Percentiles rank a stretch among this genome's conserved stretches.
Evolutionary conservation across 768 basidiomycete genomes (phyloP).

Genomic region (Clitopilus hobsonii): DNA sequence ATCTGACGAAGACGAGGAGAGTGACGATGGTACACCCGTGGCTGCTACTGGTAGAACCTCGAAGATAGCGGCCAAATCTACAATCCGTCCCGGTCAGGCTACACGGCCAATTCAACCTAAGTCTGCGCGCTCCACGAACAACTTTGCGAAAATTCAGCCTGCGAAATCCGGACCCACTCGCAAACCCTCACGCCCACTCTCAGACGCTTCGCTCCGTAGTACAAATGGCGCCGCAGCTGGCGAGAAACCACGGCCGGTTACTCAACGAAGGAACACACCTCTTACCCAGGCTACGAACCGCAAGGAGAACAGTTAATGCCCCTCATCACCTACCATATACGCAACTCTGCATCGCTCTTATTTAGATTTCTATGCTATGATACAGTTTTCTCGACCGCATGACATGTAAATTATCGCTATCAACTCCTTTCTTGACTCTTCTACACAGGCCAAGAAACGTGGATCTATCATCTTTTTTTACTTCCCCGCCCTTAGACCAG

Average conservation of each 20-base stretch:
- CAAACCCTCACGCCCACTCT: conserved; percentile 1
- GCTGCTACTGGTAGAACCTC: conserved; percentile 29
- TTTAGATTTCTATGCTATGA: neutral
- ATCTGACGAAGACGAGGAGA: conserved; percentile 9
- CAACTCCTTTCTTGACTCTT: neutral
- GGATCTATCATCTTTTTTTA: conserved; percentile 1
- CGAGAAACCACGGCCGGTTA: neutral
- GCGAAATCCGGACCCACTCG: conserved; percentile 10
- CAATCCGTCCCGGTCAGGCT: conserved; percentile 11
- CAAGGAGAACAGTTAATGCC: neutral
- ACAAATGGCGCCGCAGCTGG: neutral
- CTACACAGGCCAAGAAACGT: neutral
- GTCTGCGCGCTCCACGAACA: conserved; percentile 9
- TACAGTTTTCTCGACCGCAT: neutral
- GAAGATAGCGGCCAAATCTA: conserved; percentile 14
- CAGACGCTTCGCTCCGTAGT: conserved; percentile 1
- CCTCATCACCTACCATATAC: neutral
- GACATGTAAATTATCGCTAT: neutral
- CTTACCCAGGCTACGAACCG: conserved; percentile 1
- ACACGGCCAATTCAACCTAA: conserved; percentile 13
- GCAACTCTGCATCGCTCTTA: neutral
- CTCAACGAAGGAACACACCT: neutral
- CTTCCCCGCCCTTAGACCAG: neutral
- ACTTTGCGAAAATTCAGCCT: conserved; percentile 3
- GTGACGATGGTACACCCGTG: conserved; percentile 15